Base-by-base conservation (phyloP, 1,284 basidiomycete genomes). In the Pterula multifida region DNA sequence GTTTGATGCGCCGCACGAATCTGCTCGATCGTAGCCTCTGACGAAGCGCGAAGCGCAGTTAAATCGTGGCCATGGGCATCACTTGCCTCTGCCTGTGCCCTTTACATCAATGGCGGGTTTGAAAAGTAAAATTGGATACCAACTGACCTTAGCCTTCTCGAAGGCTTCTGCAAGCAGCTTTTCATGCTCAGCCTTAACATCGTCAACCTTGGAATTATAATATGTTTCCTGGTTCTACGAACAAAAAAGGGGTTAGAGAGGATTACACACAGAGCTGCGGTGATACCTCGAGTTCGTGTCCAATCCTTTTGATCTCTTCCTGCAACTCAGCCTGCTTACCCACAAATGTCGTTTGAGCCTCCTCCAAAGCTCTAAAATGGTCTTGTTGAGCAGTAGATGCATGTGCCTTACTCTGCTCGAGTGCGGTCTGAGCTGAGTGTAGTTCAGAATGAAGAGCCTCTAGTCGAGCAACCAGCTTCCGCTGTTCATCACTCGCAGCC, bases 61-160 rank as follows among this genome's bases (percentile, higher is more conserved):
- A 91, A 69, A 57, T 90, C 88, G 55, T 77, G 70, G n/a, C 75
- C 63, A 57, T 91, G 88, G 9, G 64, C 63, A 28, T 73, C 70
- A 25, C 75, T 75, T 17, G 86, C 87, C 60, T 87, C 84, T 32
- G 68, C 68, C 84, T 88, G 52, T 13, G 52, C 21, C 21, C 23
- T 44, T 21, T 23, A 15, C 48, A 49, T 28, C 52, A 55, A 49
- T 36, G 25, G 48, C 45, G 45, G 13, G 39, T 50, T 47, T 60
- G 54, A 24, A 50, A 25, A 28, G 9, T n/a, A 26, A 3, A 24
- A 19, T 6, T 22, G 12, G 39, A n/a, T 23, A 48, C 35, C 22
- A 46, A 60, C 66, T 44, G 53, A 81, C 87, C 76, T 87, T 90
- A 13, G 87, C 87, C 48, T 74, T 76, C 55, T 85, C 75, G 60